Evolutionary conservation across 164 flowering plant species (phyloP).

Genomic region (Tetracentron sinense): DNA sequence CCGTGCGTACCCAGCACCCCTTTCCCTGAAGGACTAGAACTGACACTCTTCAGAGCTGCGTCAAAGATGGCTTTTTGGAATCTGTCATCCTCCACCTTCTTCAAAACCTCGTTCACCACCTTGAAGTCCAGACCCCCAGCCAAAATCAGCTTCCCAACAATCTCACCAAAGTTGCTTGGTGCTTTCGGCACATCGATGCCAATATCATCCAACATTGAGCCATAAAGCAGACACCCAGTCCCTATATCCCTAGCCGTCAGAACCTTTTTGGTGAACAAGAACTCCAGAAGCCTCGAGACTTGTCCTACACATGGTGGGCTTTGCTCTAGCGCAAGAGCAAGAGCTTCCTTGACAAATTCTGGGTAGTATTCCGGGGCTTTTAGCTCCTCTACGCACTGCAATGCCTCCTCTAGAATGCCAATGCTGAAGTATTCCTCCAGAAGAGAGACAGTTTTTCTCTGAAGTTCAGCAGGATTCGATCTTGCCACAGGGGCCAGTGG

Average conservation of each 20-base stretch:
- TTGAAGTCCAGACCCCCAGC: slow-evolving; percentile 55
- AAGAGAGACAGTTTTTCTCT: slow-evolving; percentile 58
- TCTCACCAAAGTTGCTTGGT: slow-evolving; percentile 72
- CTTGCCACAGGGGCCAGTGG: slow-evolving; percentile 29
- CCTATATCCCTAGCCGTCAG: slow-evolving; percentile 49
- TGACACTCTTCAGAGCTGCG: slow-evolving; percentile 34
- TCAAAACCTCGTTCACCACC: slow-evolving; percentile 51
- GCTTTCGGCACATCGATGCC: slow-evolving; percentile 91
- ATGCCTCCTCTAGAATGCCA: slow-evolving; percentile 63
- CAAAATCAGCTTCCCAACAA: slow-evolving; percentile 57
- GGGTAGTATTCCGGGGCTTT: slow-evolving; percentile 65
- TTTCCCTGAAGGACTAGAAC: slow-evolving; percentile 38
- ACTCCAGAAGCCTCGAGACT: slow-evolving; percentile 53
- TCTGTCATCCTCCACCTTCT: slow-evolving; percentile 52
- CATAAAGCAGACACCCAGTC: slow-evolving; percentile 65
- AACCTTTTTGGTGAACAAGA: slow-evolving; percentile 47
- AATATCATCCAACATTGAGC: slow-evolving; percentile 62
- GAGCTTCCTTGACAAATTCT: slow-evolving; percentile 76
- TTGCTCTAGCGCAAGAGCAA: slow-evolving; percentile 64
- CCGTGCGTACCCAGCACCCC: slow-evolving; percentile 51
- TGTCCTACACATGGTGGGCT: slow-evolving; percentile 70
- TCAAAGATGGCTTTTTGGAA: slow-evolving; percentile 46
- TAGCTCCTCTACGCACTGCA: slow-evolving; percentile 81
- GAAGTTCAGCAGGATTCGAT: slow-evolving; percentile 41
- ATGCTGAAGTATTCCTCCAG: slow-evolving; percentile 79